Base-by-base conservation (phyloP, 768 basidiomycete genomes). In the Mycena sanguinolenta region DNA sequence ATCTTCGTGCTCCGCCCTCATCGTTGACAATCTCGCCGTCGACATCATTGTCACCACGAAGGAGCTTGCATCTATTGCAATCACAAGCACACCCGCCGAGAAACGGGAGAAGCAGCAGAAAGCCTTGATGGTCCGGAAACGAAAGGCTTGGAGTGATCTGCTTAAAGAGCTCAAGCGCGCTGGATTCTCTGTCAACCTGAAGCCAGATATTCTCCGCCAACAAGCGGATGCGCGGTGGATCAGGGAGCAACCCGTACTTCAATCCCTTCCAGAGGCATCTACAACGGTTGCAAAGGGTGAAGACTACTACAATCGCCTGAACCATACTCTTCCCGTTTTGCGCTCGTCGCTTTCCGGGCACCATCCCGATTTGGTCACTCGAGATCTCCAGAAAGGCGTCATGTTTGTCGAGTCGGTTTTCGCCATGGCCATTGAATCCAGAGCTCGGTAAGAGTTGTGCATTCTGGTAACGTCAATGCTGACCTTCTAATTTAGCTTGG, bases 101-200 rank as follows among this genome's bases (percentile, higher is more conserved):
- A 87, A 82, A 74, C 89, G 84, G 69, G 88, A 82, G 68, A 94
- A 90, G 81, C 88, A 86, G 73, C 85, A 81, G 62, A 97, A 96
- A 78, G 89, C 90, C 25, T 80, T 98, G 13, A 84, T 93, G 46
- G 88, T 89, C 4, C 89, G 95, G 57, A 99, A 99, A 83, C 85
- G 93, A 70, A 95, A 94, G 76, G 96, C 96, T 0, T 95, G 92
- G 89, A 91, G 92, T 30, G 96, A 99, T 77, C 84, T 98, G 23
- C 83, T 98, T 71, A 97, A 96, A 79, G 95, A 96, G 76, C 82
- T 98, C 62, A 94, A 94, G 78, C 86, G 88, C 2, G 84, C 88
- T 23, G 98, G 98, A 23, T 85, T 98, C 61, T 84, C 95, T 0
- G 80, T 84, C 46, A 92, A 88, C 61, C 81, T 95, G 59, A 93